phyloP scores from a whole-genome alignment of 768 basidiomycete genomes.

The Solioccasus polychromus region DNA sequence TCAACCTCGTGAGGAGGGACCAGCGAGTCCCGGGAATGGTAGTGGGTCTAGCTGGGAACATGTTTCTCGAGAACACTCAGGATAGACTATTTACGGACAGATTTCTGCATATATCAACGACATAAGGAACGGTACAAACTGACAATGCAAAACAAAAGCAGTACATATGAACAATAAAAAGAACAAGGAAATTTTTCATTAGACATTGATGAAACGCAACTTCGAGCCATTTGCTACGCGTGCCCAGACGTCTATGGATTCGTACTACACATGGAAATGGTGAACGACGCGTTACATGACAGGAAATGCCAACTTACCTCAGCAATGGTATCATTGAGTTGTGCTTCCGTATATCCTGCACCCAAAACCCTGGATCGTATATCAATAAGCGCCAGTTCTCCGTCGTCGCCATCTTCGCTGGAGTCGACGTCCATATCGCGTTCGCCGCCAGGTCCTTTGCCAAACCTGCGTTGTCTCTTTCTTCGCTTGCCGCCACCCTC shows the following conservation, averaged over 20 bases:
- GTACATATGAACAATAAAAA: conserved; percentile 15
- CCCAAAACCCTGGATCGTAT: conserved; percentile 82
- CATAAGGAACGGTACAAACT: conserved; percentile 7
- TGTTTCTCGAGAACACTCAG: conserved; percentile 42
- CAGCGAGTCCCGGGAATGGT: conserved; percentile 36
- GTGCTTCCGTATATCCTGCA: conserved; percentile 87
- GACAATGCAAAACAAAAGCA: too few relatives aligned
- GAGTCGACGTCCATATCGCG: conserved; percentile 70
- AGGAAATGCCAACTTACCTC: conserved; percentile 50
- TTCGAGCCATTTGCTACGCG: conserved; percentile 83
- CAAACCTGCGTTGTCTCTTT: conserved; percentile 52
- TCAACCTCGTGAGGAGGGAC: conserved; percentile 14
- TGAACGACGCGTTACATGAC: conserved; percentile 3
- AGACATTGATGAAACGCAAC: conserved; percentile 59
- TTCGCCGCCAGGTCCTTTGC: conserved; percentile 67
- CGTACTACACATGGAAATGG: conserved; percentile 59
- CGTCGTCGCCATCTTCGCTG: conserved; percentile 63
- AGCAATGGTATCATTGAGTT: conserved; percentile 81
- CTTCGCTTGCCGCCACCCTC: conserved; percentile 38
- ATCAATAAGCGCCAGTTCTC: conserved; percentile 81
- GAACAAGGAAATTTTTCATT: not conserved
- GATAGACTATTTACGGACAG: conserved; percentile 23
- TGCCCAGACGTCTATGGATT: conserved; percentile 75
- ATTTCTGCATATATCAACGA: conserved; percentile 19
- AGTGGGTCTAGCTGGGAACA: conserved; percentile 75